Evolutionary conservation across 495 filamentous ascomycete genomes (phyloP).

Genomic region (Aspergillus bertholletiae): DNA sequence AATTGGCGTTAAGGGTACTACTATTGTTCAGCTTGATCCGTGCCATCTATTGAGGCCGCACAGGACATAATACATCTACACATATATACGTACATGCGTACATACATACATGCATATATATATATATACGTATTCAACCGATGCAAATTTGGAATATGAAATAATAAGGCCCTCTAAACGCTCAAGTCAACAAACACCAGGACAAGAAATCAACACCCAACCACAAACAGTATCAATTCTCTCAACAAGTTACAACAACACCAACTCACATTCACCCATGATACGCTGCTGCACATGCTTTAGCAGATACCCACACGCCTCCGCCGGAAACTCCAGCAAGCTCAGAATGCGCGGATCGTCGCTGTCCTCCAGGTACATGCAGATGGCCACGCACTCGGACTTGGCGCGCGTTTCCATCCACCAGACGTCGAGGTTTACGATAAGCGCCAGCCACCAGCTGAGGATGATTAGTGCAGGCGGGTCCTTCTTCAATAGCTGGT

Average conservation of each 20-base stretch:
- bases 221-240: not conserved
- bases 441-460: conserved; percentile 42
- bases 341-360: conserved; percentile 20
- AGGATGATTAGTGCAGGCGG: conserved; percentile 41
- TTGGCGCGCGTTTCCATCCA: conserved; percentile 37
- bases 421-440: conserved; percentile 31
- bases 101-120: no score
- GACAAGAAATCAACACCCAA: not conserved
- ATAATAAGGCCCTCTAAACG: no score
- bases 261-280: not conserved
- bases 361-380: conserved; percentile 37
- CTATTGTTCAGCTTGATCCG: not conserved
- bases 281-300: conserved; percentile 65
- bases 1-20: not conserved
- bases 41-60: not conserved
- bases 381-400: conserved; percentile 45
- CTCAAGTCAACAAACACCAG: no score
- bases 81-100: not conserved
- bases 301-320: conserved; percentile 76
- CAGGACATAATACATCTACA: not conserved
- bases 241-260: not conserved
- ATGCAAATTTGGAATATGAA: no score
- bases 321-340: conserved; percentile 53
- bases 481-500: conserved; percentile 33
- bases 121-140: no score